Evolutionary conservation across 2,329 filamentous ascomycete species (phyloP).

Genomic region (Tolypocladium nubicola): DNA sequence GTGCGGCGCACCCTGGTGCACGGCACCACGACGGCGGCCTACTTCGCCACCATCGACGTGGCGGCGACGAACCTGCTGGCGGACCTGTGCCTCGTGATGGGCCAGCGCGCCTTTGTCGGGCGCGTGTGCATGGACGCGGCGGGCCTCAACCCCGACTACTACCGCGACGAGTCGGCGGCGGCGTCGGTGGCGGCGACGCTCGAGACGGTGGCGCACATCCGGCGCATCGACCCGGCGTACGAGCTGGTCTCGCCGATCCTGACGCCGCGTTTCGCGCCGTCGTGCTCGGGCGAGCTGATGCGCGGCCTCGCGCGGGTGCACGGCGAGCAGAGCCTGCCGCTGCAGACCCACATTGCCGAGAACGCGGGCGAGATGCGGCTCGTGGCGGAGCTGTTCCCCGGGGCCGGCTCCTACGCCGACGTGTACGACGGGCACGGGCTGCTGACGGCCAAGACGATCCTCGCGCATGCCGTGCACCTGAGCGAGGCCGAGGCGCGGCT

Average conservation of each 20-base stretch:
- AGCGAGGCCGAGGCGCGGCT: slow-evolving; percentile 53
- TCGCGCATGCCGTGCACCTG: slow-evolving; percentile 80
- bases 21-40: slow-evolving; percentile 89
- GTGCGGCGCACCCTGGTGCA: slow-evolving; percentile 73
- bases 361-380: slow-evolving; percentile 65
- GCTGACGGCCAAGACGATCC: slow-evolving; percentile 61
- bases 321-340: slow-evolving; percentile 48
- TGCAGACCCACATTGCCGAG: slow-evolving; percentile 88
- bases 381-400: slow-evolving; percentile 60
- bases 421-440: slow-evolving; percentile 71
- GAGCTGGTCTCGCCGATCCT: slow-evolving; percentile 67
- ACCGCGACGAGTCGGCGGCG: slow-evolving; percentile 60
- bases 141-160: slow-evolving; percentile 59
- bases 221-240: slow-evolving; percentile 51
- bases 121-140: slow-evolving; percentile 86
- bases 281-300: slow-evolving; percentile 52
- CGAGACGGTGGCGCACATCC: slow-evolving; percentile 54
- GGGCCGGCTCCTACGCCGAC: slow-evolving; percentile 52
- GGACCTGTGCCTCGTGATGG: slow-evolving; percentile 64
- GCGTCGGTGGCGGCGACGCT: slow-evolving; percentile 45
- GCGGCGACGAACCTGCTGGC: slow-evolving; percentile 84
- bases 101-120: slow-evolving; percentile 85
- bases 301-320: slow-evolving; percentile 53
- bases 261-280: slow-evolving; percentile 60
- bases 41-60: slow-evolving; percentile 86